Conservation (phyloP, 352 stramenopile species). For the Phytophthora aleatoria region DNA sequence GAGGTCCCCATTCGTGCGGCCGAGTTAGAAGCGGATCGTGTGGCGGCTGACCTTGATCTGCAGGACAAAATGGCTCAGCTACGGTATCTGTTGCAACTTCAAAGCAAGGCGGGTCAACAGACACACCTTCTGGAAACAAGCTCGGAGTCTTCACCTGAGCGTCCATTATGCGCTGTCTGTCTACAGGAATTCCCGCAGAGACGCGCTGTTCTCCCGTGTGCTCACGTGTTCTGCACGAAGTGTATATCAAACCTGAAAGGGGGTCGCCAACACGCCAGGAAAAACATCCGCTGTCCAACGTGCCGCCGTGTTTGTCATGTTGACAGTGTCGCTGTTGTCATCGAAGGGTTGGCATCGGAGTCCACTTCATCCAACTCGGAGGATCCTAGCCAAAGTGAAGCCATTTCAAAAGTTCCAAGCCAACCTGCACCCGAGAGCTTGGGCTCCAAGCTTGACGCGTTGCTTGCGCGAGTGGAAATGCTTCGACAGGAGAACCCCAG, state of each 20-base stretch:
- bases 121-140: not conserved
- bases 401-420: not conserved
- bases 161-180: constrained; percentile 74
- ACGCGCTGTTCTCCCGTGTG: constrained; percentile 82
- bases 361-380: constrained; percentile 12
- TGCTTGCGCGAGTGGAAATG: constrained; percentile 51
- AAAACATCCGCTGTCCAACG: constrained; percentile 57
- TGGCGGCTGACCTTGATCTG: constrained; percentile 49
- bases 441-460: constrained; percentile 75
- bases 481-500: constrained; percentile 53
- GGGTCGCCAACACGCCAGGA: constrained; percentile 18
- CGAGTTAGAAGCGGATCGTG: constrained; percentile 53
- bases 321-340: constrained; percentile 32
- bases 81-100: constrained; percentile 65
- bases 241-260: constrained; percentile 52
- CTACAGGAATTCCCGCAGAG: constrained; percentile 67
- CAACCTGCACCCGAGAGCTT: constrained; percentile 32
- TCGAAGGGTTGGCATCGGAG: constrained; percentile 11
- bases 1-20: constrained; percentile 49
- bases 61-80: constrained; percentile 56
- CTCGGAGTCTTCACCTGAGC: constrained; percentile 7
- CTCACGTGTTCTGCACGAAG: constrained; percentile 78
- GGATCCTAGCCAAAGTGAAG: not conserved
- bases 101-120: constrained; percentile 21
- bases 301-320: constrained; percentile 46